These are phyloP conservation scores for Epichloe glyceriae DNA, from an alignment of 2,329 filamentous ascomycete species.

Conservation along the genomic window DNA sequence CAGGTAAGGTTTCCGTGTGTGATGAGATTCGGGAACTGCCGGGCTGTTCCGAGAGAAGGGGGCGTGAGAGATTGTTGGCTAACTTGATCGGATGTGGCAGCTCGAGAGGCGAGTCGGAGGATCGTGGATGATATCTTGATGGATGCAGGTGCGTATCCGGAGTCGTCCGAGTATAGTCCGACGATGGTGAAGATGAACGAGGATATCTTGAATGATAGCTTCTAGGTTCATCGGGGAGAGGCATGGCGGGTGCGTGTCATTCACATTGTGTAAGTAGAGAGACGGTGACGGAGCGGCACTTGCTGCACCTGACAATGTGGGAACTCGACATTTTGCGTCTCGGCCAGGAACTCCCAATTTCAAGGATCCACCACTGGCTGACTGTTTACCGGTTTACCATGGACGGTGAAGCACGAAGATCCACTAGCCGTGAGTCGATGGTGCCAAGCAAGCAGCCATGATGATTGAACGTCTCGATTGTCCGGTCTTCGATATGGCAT, in stretches of 20 bases:
- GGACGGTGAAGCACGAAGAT: neutral
- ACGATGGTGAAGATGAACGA: conserved; percentile 53
- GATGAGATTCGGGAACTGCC: neutral
- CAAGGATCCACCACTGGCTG: too few relatives aligned
- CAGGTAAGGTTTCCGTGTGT: conserved; percentile 33
- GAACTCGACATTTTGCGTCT: neutral
- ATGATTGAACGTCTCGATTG: neutral
- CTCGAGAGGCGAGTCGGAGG: conserved; percentile 64
- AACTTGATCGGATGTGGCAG: conserved; percentile 23
- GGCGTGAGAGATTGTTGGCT: neutral
- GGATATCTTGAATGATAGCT: conserved; percentile 49
- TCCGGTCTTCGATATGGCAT: too few relatives aligned
- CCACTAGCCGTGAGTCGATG: neutral
- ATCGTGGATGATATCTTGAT: conserved; percentile 72
- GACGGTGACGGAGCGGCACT: neutral
- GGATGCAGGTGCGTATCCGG: conserved; percentile 54
- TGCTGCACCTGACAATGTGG: neutral
- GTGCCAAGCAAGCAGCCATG: neutral
- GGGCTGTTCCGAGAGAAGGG: neutral
- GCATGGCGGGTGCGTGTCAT: too few relatives aligned
- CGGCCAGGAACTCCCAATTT: too few relatives aligned
- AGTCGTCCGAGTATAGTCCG: conserved; percentile 47
- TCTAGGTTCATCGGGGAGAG: conserved; percentile 24
- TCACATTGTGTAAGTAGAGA: too few relatives aligned
- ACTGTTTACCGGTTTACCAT: too few relatives aligned